Evolutionary conservation across 805 yeast genomes (phyloP), one percentile per base, ranked within the genome.

Genomic region (Lipomyces anomalus): DNA sequence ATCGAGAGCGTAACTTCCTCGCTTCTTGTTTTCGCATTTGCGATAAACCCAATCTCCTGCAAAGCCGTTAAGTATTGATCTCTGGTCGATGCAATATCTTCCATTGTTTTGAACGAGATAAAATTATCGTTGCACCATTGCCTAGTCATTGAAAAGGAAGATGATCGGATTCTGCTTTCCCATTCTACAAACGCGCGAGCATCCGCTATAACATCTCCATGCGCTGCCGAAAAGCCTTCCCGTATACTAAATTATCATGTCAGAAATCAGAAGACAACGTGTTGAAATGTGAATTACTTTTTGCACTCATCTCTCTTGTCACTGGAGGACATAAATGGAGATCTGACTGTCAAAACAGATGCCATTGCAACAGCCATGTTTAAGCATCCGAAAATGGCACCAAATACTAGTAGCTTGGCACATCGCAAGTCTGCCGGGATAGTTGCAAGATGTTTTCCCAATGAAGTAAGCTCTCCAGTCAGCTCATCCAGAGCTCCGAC

Each of bases 401-500:
- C 88, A 50, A 79, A 75, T 16, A 89, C 78, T 29, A 90, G 67
- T 42, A 89, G 64, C 57, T 90, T 90, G 6, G 95, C 96, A 39
- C 87, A 82, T 50, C 78, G 81, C 36, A 90, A 75, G 61, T 90
- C 97, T 48, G 77, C 71, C 1, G 98, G 98, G 48, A 90, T 69
- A 58, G 82, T 69, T 0, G 96, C 82, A 29, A 90, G 69, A 57
- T 82, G 87, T 35, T 69, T 73, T 18, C 98, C 98, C 37, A 90
- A 67, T 46, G 85, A 78, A 0, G 97, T 82, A 32, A 89, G 68
- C 2, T 60, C 73, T 28, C 59, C 67, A 13, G 67, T 65, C 17
- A 61, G 65, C 9, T 65, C 66, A 17, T 65, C 65, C 38, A 92
- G 60, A 2, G 95, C 87, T 0, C 97, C 97, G 38, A 85, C 74